Evolutionary conservation across 306 rosid species (phyloP).

Genomic region (barrel medic (Medicago truncatula)): MtrunA17r5.0-ANR NC_053046.1:8887501-8888000

Average conservation of each 20-base stretch:
- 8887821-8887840: too few species aligned
- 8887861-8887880: too few species aligned
- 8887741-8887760: too few species aligned
- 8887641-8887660: constrained; percentile 96
- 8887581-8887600: constrained; percentile 92
- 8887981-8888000: constrained; percentile 95
- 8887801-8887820: too few species aligned
- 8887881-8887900: too few species aligned
- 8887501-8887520: background rate
- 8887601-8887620: constrained; percentile 93
- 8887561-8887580: constrained; percentile 99
- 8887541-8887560: constrained; percentile 35
- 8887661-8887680: constrained; percentile 92
- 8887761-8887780: too few species aligned
- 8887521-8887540: constrained; percentile 12
- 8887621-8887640: constrained; percentile 99
- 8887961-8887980: constrained; percentile 94
- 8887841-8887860: too few species aligned
- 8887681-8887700: constrained; percentile 81
- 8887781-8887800: too few species aligned
- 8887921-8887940: background rate
- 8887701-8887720: constrained; percentile 10
- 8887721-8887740: too few species aligned
- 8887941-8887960: constrained; percentile 38
- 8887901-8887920: background rate